Percentiles rank a stretch among this genome's conserved stretches.
These are phyloP conservation scores for Penicillium vulpinum DNA, from an alignment of 2,329 filamentous ascomycete species.

Conservation along the genomic window DNA sequence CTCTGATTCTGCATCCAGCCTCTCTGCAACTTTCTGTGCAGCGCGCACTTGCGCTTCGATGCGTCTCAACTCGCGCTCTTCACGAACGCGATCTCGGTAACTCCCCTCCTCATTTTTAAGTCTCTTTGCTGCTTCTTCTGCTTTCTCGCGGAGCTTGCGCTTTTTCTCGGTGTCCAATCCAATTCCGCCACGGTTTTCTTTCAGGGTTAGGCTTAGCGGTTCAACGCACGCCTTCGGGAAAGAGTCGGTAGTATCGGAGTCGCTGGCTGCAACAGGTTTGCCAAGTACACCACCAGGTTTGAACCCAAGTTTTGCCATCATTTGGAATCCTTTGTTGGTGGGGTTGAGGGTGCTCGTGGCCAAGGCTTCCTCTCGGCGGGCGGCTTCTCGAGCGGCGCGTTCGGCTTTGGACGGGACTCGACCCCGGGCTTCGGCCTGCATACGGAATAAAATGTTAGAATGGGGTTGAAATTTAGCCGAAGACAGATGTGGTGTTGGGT, in stretches of 20 bases:
- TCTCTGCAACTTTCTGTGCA: conserved; percentile 80
- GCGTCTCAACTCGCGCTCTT: conserved; percentile 68
- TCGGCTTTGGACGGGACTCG: conserved; percentile 76
- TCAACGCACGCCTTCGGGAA: conserved; percentile 56
- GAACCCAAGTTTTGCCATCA: conserved; percentile 98
- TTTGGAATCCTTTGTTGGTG: conserved; percentile 82
- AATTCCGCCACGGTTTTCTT: conserved; percentile 79
- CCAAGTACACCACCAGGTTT: conserved; percentile 73
- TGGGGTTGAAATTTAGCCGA: conserved; percentile 49
- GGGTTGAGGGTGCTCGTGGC: conserved; percentile 70
- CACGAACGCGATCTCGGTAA: conserved; percentile 70
- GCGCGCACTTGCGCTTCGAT: conserved; percentile 69
- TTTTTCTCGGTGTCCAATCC: conserved; percentile 83
- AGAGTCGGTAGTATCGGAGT: conserved; percentile 1
- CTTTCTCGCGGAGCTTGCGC: conserved; percentile 67
- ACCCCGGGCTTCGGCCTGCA: conserved; percentile 65
- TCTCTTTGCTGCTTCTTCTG: conserved; percentile 59
- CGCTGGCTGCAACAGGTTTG: conserved; percentile 48
- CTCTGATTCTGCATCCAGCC: conserved; percentile 62
- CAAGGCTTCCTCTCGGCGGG: conserved; percentile 72
- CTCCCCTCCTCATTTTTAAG: conserved; percentile 66
- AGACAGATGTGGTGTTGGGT: conserved; percentile 39
- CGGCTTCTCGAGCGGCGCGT: conserved; percentile 70
- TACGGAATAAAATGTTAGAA: conserved; percentile 5
- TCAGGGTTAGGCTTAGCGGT: conserved; percentile 73